These are phyloP conservation scores for Ustilago tritici DNA, from an alignment of 1,284 basidiomycete genomes.

Conservation along the genomic window DNA sequence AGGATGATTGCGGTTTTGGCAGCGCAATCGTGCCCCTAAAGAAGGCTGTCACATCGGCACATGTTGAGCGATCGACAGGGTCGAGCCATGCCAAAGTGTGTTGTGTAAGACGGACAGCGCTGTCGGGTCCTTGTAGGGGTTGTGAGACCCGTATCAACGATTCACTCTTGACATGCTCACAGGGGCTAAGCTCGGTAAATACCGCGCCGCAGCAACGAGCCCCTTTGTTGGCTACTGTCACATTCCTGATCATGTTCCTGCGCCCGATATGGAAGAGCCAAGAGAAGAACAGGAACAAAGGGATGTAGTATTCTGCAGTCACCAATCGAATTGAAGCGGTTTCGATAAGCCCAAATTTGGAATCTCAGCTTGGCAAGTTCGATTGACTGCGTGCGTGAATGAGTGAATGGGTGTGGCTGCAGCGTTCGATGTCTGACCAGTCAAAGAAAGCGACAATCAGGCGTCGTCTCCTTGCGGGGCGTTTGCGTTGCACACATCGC, in stretches of 20 bases:
- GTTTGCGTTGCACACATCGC: neutral
- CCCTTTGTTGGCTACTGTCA: neutral
- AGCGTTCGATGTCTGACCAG: constrained; percentile 1
- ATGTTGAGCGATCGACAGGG: too few relatives aligned
- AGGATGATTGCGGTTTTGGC: too few relatives aligned
- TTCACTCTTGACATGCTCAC: neutral
- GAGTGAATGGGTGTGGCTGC: neutral
- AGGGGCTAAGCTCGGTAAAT: neutral
- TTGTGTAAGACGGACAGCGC: neutral
- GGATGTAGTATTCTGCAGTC: neutral
- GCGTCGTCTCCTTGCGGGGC: constrained; percentile 11
- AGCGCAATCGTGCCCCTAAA: too few relatives aligned
- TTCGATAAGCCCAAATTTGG: neutral
- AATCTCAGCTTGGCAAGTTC: constrained; percentile 2
- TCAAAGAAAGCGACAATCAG: neutral
- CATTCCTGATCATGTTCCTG: constrained; percentile 17
- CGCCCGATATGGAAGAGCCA: neutral
- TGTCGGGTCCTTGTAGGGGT: constrained; percentile 19
- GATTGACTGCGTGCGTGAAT: neutral
- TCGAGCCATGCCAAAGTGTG: too few relatives aligned
- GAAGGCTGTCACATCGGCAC: too few relatives aligned
- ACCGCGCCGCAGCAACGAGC: neutral
- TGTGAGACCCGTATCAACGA: neutral
- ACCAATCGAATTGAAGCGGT: too few relatives aligned
- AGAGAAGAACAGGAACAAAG: constrained; percentile 7